Conservation (phyloP, 352 stramenopile genomes). For the Phytopythium ostracodes region DNA sequence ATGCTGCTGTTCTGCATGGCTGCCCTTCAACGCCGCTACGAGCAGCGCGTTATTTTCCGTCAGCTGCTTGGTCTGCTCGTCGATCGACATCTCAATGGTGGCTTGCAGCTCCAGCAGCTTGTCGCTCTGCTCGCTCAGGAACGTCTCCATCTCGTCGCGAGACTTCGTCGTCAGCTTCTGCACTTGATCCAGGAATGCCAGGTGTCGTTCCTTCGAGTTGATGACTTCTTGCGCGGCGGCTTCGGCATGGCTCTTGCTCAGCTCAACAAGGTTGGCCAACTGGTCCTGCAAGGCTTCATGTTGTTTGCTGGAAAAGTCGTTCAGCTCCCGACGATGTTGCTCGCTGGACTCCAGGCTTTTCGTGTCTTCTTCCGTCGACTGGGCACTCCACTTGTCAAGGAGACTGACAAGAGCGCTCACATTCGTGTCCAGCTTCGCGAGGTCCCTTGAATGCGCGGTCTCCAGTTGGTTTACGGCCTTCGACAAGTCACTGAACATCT, state of each 20-base stretch:
- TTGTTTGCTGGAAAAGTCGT: conserved; percentile 17
- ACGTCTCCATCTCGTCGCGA: conserved; percentile 27
- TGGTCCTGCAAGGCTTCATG: conserved; percentile 26
- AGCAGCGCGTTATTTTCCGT: conserved; percentile 29
- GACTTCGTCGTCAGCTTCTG: conserved; percentile 23
- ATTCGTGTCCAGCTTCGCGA: conserved; percentile 31
- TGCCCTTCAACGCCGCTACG: conserved; percentile 25
- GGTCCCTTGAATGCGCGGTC: conserved; percentile 33
- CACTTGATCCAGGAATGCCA: conserved; percentile 29
- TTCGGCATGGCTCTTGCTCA: conserved; percentile 26
- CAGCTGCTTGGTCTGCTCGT: conserved; percentile 39
- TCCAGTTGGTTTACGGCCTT: conserved; percentile 45
- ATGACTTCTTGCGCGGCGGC: conserved; percentile 25
- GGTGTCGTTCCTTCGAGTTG: conserved; percentile 21
- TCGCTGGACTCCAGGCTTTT: conserved; percentile 13
- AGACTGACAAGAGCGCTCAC: conserved; percentile 29
- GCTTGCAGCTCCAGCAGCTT: conserved; percentile 43
- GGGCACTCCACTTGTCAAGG: conserved; percentile 21
- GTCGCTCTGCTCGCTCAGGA: conserved; percentile 39
- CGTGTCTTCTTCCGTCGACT: conserved; percentile 14
- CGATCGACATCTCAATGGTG: conserved; percentile 39
- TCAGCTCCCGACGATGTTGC: conserved; percentile 24
- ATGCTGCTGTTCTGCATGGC: conserved; percentile 30
- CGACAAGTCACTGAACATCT: conserved; percentile 37
- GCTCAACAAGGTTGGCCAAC: conserved; percentile 27